phyloP scores from a whole-genome alignment of 495 filamentous ascomycete genomes.

The Podospora anserina region DNA sequence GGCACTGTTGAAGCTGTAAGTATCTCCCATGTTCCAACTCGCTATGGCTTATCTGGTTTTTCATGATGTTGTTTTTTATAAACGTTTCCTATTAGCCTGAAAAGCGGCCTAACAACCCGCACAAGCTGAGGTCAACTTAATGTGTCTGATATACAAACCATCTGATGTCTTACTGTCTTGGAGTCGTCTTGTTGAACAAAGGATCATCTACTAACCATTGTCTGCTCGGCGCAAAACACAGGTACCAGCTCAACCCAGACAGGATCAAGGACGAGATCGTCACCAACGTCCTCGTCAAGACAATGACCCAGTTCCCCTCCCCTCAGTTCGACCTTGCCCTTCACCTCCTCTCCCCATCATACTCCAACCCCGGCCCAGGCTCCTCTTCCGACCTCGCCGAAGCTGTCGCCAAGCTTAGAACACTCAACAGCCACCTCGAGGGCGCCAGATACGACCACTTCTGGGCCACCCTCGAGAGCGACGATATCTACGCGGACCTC shows the following conservation, averaged over 20 bases:
- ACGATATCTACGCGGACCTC: conserved; percentile 94
- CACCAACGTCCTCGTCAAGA: conserved; percentile 98
- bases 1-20: conserved; percentile 95
- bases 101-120: conserved; percentile 44
- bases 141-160: conserved; percentile 25
- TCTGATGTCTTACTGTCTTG: neutral
- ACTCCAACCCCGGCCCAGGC: conserved; percentile 40
- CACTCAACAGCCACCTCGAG: conserved; percentile 79
- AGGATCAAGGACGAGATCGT: conserved; percentile 92
- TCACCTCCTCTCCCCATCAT: conserved; percentile 69
- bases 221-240: conserved; percentile 33
- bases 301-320: conserved; percentile 93
- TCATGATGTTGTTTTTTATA: conserved; percentile 64
- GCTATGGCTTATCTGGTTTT: conserved; percentile 17
- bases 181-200: neutral
- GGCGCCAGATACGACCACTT: conserved; percentile 83
- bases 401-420: conserved; percentile 83
- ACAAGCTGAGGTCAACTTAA: conserved; percentile 52
- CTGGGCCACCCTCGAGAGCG: conserved; percentile 88
- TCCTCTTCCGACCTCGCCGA: conserved; percentile 63
- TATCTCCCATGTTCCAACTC: conserved; percentile 28
- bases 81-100: conserved; percentile 99
- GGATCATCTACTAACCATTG: conserved; percentile 15
- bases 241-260: conserved; percentile 99
- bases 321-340: conserved; percentile 93